Base-by-base conservation (phyloP, 192 early-diverging fungal genomes). In the Ambispora gerdemannii region DNA sequence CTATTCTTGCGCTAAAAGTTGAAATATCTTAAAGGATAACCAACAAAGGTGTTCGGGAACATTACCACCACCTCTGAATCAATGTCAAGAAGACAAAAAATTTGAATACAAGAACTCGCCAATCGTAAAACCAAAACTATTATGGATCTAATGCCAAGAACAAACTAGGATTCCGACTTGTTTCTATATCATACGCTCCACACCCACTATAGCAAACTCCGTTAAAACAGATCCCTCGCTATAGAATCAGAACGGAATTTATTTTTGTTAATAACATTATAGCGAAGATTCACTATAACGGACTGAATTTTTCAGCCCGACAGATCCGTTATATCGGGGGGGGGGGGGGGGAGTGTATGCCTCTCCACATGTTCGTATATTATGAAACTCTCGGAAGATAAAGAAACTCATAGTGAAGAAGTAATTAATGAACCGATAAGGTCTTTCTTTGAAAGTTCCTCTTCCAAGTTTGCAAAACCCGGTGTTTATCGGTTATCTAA, bases 401-500 rank as follows among this genome's bases (percentile, higher is more conserved):
- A 84, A 24, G 87, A 84, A 8, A 77, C 81, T 34, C 74, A 90
- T 13, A 75, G 85, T 15, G 86, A 88, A 33, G 96, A 98, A 83
- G 89, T 99, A 33, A 77, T 97, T 27, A 88, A 93, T 58, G 90
- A 92, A 51, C 83, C 98, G 17, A 89, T 99, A 53, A 90, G 86
- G 72, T 89, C 89, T 73, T 80, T 98, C 34, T n/a, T n/a, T n/a
- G n/a, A 91, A 92, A 73, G 94, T 98, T 69, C 94, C 95, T 10
- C 80, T 94, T 34, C 94, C 93, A 59, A 89, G 80, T 67, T 81
- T 88, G 2, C 90, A 93, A 67, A 86, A 88, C 32, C 79, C 89
- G 89, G 88, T 63, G 93, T 92, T 3, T 99, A 95, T 86, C 98
- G 97, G 97, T 82, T 98, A 27, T 95, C 94, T 17, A 99, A 99